Evolutionary conservation across 306 rosid species (phyloP), one percentile per base, ranked within the genome.

Genomic region (Canavalia ensiformis): DNA sequence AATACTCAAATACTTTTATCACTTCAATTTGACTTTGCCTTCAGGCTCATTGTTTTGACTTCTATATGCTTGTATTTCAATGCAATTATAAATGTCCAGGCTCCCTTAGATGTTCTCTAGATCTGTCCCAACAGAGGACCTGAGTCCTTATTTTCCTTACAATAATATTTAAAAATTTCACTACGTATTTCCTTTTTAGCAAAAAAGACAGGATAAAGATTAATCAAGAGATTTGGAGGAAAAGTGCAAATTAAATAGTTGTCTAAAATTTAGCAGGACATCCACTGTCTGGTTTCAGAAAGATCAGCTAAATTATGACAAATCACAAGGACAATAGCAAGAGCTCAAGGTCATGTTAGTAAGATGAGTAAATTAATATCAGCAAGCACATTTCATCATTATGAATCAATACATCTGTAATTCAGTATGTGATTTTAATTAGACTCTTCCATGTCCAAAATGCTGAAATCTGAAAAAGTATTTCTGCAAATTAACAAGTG

Each of bases 221-320:
- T 60, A 11, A 50, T 60, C 11, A 69, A 12, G 59, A 41, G 47
- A 2, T 50, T 28, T 1, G 28, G 41, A 69, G 52, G n/a, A 45
- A 58, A 13, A 9, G 7, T 52, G 76, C 65, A 81, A 75, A 71
- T 11, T 29, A 65, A 78, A 64, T 45, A 46, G 41, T 35, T 37
- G 41, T 37, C 67, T 6, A 42, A 37, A 69, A 37, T 39, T 33
- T 54, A 33, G 73, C 77, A 49, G 77, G 33, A 55, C 45, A 18
- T 59, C 41, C 69, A 68, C 35, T 7, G 63, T 67, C 70, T 28
- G 57, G 87, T 74, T 74, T 41, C 73, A 68, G 72, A 60, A 81
- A 55, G 28, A 68, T 34, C 31, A 54, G 9, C 66, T 64, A 69
- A 75, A 45, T 68, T 68, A 68, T 5, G 29, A 52, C 0, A 51